Evolutionary conservation across 345 rosid species (phyloP).

Genomic region (Eucalyptus erythrocorys): DNA sequence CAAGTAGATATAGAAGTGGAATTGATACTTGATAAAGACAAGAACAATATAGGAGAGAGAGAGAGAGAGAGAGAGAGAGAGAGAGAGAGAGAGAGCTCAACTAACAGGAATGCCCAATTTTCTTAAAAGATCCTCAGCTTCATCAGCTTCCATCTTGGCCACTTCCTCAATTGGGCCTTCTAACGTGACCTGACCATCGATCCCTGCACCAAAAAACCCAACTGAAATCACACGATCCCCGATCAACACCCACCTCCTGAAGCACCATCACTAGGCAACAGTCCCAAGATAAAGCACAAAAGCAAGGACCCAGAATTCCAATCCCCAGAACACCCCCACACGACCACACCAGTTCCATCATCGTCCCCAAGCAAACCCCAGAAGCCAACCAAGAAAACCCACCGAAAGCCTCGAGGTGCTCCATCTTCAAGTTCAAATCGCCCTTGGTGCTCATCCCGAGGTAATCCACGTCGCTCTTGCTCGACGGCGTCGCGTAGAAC

Average conservation of each 20-base stretch:
- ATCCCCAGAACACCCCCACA: not conserved
- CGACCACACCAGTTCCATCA: not conserved
- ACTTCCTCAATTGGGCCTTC: conserved; percentile 93
- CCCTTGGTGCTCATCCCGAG: conserved; percentile 92
- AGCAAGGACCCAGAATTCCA: not conserved
- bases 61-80: not conserved
- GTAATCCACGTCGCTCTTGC: conserved; percentile 67
- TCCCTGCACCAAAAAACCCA: conserved; percentile 13
- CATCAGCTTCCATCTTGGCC: conserved; percentile 62
- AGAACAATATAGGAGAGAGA: not conserved
- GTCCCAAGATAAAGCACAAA: not conserved
- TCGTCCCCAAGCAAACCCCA: not conserved
- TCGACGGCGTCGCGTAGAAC: conserved; percentile 63
- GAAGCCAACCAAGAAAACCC: not conserved
- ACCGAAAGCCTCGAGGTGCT: conserved; percentile 55
- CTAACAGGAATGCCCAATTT: conserved; percentile 51
- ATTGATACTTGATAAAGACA: not conserved
- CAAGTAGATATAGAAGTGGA: not conserved
- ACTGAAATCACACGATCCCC: not conserved
- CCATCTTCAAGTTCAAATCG: conserved; percentile 72
- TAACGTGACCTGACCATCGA: conserved; percentile 46
- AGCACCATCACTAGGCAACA: not conserved
- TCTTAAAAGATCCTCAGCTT: conserved; percentile 56
- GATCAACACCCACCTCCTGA: not conserved
- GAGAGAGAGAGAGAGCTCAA: not conserved